These are phyloP conservation scores for Phytophthora rubi DNA, from an alignment of 352 stramenopile genomes.

Conservation along the genomic window DNA sequence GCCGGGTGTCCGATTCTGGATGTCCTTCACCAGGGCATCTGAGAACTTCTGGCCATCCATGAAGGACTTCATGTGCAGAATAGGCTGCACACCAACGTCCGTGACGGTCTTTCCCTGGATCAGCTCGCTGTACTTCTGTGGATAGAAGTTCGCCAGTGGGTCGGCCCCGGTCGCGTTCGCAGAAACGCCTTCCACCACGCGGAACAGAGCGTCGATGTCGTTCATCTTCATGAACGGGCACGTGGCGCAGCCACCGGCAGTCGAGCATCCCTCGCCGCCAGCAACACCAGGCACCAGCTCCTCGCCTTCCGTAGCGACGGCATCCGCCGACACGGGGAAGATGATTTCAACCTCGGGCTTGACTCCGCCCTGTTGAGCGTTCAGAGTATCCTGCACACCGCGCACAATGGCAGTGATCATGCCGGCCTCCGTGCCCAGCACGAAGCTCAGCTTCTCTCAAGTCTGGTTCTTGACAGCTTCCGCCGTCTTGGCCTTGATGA, in stretches of 20 bases:
- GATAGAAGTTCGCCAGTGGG: constrained; percentile 89
- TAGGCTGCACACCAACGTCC: constrained; percentile 94
- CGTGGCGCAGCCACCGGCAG: constrained; percentile 95
- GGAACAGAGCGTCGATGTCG: constrained; percentile 96
- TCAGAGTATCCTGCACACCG: constrained; percentile 89
- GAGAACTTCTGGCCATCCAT: constrained; percentile 93
- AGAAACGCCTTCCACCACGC: constrained; percentile 83
- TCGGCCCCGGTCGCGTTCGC: constrained; percentile 41
- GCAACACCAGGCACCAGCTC: constrained; percentile 91
- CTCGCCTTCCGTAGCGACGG: constrained; percentile 81
- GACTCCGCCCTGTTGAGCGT: constrained; percentile 40
- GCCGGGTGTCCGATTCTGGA: constrained; percentile 69
- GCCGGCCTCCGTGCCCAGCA: constrained; percentile 96
- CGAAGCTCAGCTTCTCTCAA: constrained; percentile 91
- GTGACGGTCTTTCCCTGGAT: constrained; percentile 92
- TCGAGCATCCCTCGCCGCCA: constrained; percentile 96
- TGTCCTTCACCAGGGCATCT: constrained; percentile 84
- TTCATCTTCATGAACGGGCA: constrained; percentile 99
- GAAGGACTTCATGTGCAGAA: constrained; percentile 97
- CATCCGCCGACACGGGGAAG: constrained; percentile 96
- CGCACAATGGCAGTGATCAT: constrained; percentile 99
- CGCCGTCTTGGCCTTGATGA: constrained; percentile 96
- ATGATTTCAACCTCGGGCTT: constrained; percentile 96
- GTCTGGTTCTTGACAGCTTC: constrained; percentile 75
- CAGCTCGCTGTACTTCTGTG: constrained; percentile 91